Evolutionary conservation across 139 green algal genomes (phyloP).

Genomic region (Limnomonas spitsbergensis): DNA sequence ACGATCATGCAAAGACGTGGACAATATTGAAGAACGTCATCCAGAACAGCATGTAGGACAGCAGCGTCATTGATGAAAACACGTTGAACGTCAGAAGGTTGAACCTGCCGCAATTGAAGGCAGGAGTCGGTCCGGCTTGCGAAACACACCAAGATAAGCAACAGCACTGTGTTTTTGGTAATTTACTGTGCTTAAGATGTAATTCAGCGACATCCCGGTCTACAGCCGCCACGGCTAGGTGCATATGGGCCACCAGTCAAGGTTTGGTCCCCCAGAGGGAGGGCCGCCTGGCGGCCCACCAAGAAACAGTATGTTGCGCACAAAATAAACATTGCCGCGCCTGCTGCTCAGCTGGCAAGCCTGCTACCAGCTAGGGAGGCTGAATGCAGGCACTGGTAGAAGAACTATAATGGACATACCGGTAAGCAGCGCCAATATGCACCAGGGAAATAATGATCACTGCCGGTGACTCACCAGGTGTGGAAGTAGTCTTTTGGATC

Average conservation of each 20-base stretch:
- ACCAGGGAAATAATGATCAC: no score
- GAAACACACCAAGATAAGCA: neutral
- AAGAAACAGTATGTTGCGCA: no score
- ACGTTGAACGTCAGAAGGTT: slow-evolving; percentile 40
- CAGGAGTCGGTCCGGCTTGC: neutral
- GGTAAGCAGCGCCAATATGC: no score
- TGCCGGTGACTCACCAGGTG: slow-evolving; percentile 33
- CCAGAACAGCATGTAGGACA: slow-evolving; percentile 62
- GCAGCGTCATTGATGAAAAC: slow-evolving; percentile 45
- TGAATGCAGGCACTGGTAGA: no score
- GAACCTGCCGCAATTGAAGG: slow-evolving; percentile 47
- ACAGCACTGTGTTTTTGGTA: neutral
- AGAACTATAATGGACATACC: no score
- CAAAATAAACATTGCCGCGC: no score
- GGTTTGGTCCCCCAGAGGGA: neutral
- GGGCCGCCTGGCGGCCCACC: neutral
- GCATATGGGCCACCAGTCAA: neutral
- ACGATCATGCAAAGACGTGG: slow-evolving; percentile 48
- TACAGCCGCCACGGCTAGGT: no score
- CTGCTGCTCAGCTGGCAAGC: no score
- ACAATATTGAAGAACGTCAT: slow-evolving; percentile 57
- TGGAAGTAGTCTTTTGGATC: slow-evolving; percentile 37
- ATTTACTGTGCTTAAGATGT: neutral
- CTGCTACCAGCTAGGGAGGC: no score
- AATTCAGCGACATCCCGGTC: neutral